Conservation (phyloP, 257 asterid genomes). For the Thymus mandschuricus region DNA sequence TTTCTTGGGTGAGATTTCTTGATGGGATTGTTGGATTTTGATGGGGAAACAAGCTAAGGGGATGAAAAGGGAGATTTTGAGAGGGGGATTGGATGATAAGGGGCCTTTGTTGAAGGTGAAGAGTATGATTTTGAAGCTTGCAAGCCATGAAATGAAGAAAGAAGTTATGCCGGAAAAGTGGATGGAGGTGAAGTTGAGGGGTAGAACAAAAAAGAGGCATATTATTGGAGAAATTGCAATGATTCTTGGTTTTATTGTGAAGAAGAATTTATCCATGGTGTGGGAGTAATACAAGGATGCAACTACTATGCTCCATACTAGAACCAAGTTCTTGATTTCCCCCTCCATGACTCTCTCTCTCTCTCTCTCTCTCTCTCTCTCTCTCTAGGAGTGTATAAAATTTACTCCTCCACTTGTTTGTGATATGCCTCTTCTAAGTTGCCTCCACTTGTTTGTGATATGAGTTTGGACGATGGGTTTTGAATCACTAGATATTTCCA, state of each 20-base stretch:
- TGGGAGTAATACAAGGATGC: constrained; percentile 53
- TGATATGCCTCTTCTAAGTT: too few relatives aligned
- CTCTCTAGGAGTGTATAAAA: too few relatives aligned
- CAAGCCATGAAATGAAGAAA: constrained; percentile 66
- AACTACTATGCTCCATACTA: constrained; percentile 52
- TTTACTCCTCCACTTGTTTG: too few relatives aligned
- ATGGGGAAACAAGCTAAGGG: constrained; percentile 62
- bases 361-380: neutral
- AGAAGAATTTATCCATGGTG: constrained; percentile 34
- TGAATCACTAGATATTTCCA: too few relatives aligned
- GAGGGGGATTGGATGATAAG: constrained; percentile 34
- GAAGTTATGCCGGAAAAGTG: constrained; percentile 48
- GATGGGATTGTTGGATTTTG: constrained; percentile 28
- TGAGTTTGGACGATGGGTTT: too few relatives aligned
- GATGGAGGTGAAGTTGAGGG: constrained; percentile 55
- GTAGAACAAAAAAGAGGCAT: constrained; percentile 47
- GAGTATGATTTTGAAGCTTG: constrained; percentile 53
- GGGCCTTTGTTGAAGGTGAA: constrained; percentile 59
- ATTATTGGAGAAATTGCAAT: constrained; percentile 48
- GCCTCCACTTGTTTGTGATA: too few relatives aligned
- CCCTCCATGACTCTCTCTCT: constrained; percentile 46
- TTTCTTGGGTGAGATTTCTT: neutral
- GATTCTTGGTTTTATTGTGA: constrained; percentile 31
- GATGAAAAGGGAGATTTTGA: constrained; percentile 38
- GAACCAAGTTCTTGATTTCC: constrained; percentile 47